Base-by-base conservation (phyloP, 331 rosid species). In the Arachis monticola region DNA sequence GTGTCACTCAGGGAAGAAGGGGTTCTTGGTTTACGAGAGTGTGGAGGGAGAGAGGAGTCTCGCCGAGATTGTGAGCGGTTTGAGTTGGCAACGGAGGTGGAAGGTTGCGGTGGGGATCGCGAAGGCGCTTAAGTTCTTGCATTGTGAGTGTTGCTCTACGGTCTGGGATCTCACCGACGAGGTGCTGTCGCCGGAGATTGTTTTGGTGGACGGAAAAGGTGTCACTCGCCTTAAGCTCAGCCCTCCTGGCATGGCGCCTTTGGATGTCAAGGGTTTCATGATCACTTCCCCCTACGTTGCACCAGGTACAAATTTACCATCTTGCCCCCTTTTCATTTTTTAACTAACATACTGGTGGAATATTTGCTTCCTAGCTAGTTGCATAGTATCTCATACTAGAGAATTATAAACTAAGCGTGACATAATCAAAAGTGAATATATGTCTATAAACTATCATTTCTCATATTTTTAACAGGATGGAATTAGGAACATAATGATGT, bases 81-180 rank as follows among this genome's bases (percentile, higher is more conserved):
- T 87, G 69, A 90, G 87, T 57, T 95, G 99, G 99, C 87, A 83
- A 55, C 71, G 77, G 10, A 83, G 99, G 4, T 51, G 87, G 38
- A 83, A 81, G 73, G 84, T 90, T 3, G 96, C 91, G 0, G 4
- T 81, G 2, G 97, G 91, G 22, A 52, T 92, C 5, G 92, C 90
- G 0, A 85, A 78, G 50, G 99, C 92, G 7, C 69, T 95, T 0
- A 85, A 80, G 30, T 87, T 82, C 51, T 79, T 92, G 79, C 97
- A 92, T 42, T 53, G 60, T 56, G 62, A 13, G 2, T 62, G 82
- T 73, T 86, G 87, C 0, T 82, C 82, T 1, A 65, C 67, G 27
- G 77, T 80, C 38, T 85, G 90, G 35, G 88, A 70, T 0, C 41
- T 38, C 5, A 5, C 41, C 41, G 82, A 82, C 0, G 79, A 71